Evolutionary conservation across 179 eudicot genomes (phyloP).

Genomic region (Silene noctiflora): DNA sequence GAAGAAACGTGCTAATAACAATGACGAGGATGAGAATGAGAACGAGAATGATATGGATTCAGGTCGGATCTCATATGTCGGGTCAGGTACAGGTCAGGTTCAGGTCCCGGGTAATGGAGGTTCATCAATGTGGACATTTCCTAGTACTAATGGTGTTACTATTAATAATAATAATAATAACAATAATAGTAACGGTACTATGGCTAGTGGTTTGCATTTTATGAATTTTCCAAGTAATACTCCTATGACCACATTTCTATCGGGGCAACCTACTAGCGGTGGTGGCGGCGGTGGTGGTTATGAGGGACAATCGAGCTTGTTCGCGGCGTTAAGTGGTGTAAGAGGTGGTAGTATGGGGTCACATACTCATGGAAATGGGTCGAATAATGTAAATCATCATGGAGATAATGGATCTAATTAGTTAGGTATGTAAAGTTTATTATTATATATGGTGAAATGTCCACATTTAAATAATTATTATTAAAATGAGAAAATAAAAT

Average conservation of each 20-base stretch:
- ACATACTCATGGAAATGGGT: constrained; percentile 27
- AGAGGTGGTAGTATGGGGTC: constrained; percentile 24
- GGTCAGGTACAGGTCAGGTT: constrained; percentile 23
- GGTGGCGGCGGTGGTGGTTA: constrained; percentile 25
- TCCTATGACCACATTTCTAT: constrained; percentile 19
- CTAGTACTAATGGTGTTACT: background rate
- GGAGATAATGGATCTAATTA: constrained; percentile 20
- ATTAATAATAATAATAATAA: background rate
- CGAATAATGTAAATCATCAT: constrained; percentile 23
- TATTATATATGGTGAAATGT: background rate
- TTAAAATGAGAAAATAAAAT: background rate
- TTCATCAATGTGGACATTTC: constrained; percentile 33
- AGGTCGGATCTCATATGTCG: background rate
- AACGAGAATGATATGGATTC: constrained; percentile 3
- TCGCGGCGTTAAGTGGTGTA: constrained; percentile 38
- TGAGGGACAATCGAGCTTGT: constrained; percentile 47
- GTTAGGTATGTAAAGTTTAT: constrained; percentile 10
- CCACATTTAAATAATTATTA: background rate
- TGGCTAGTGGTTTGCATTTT: constrained; percentile 35
- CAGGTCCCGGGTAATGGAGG: constrained; percentile 8
- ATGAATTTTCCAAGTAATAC: constrained; percentile 32
- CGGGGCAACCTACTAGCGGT: constrained; percentile 27
- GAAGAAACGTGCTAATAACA: constrained; percentile 10
- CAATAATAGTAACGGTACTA: background rate
- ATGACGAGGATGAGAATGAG: background rate